Conservation (phyloP, 495 filamentous ascomycete genomes). For the Thermothielavioides terrestris region DNA sequence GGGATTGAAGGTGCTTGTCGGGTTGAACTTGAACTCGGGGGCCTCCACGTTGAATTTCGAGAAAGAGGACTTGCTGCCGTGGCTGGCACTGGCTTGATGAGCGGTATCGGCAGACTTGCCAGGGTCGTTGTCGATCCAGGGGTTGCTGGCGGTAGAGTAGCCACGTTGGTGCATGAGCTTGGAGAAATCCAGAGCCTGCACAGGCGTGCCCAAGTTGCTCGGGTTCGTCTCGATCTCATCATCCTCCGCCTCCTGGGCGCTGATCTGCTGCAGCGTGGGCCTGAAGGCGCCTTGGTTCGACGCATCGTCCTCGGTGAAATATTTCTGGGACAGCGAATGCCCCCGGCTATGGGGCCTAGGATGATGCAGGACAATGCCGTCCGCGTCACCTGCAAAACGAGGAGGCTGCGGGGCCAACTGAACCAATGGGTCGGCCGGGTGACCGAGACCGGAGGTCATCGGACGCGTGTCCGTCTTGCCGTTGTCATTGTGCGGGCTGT, state of each 20-base stretch:
- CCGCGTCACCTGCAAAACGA: conserved; percentile 36
- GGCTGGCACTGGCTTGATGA: conserved; percentile 31
- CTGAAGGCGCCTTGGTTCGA: conserved; percentile 29
- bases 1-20: conserved; percentile 51
- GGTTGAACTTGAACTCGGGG: conserved; percentile 78
- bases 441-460: conserved; percentile 16
- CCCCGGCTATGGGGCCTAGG: conserved; percentile 54
- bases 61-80: conserved; percentile 56
- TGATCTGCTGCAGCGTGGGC: conserved; percentile 21
- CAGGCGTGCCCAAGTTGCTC: conserved; percentile 59
- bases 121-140: conserved; percentile 40
- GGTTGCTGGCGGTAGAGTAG: conserved; percentile 41
- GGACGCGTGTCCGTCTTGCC: conserved; percentile 23
- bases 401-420: conserved; percentile 32
- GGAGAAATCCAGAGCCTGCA: conserved; percentile 33
- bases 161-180: conserved; percentile 33
- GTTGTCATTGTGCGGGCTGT: conserved; percentile 45
- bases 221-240: conserved; percentile 72
- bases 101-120: conserved; percentile 24
- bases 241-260: conserved; percentile 38
- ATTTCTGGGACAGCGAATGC: conserved; percentile 47
- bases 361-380: conserved; percentile 48
- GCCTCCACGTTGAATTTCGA: conserved; percentile 82
- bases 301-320: conserved; percentile 39
- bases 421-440: conserved; percentile 34